A percentile compares a stretch with the other conserved stretches of the same genome.
Conservation (phyloP, 352 stramenopile species). For the Pythium aristosporum region DNA sequence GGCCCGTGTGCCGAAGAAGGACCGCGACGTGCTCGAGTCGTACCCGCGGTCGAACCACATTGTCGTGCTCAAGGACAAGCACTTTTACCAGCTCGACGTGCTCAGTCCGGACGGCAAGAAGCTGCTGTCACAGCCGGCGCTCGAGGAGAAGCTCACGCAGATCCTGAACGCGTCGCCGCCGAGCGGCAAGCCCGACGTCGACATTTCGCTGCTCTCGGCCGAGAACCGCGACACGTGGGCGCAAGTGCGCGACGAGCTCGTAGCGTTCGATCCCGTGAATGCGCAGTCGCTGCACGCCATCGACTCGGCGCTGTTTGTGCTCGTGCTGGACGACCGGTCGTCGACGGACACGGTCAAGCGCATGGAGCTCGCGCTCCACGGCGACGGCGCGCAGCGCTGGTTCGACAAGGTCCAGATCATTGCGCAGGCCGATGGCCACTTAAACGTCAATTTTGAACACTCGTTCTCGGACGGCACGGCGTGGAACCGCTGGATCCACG, state of each 20-base stretch:
- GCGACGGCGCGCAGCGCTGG: slow-evolving; percentile 83
- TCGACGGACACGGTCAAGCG: slow-evolving; percentile 67
- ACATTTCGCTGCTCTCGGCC: slow-evolving; percentile 77
- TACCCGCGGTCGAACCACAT: slow-evolving; percentile 84
- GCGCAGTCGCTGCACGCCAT: slow-evolving; percentile 70
- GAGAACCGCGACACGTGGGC: slow-evolving; percentile 88
- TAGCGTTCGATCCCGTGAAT: slow-evolving; percentile 69
- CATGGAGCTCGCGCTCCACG: slow-evolving; percentile 82
- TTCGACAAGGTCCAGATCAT: slow-evolving; percentile 94
- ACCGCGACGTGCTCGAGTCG: slow-evolving; percentile 74
- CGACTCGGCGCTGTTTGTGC: slow-evolving; percentile 88
- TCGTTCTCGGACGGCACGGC: slow-evolving; percentile 92
- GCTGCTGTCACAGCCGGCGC: slow-evolving; percentile 65
- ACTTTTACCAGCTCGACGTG: slow-evolving; percentile 84
- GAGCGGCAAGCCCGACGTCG: slow-evolving; percentile 45
- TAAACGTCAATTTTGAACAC: slow-evolving; percentile 95
- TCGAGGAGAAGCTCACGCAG: slow-evolving; percentile 61
- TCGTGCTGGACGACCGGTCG: slow-evolving; percentile 84
- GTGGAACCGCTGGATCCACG: slow-evolving; percentile 92
- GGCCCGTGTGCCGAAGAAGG: slow-evolving; percentile 71
- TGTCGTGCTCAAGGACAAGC: slow-evolving; percentile 84
- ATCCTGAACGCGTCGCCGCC: slow-evolving; percentile 52
- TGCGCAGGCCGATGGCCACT: slow-evolving; percentile 73
- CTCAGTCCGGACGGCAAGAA: slow-evolving; percentile 82
- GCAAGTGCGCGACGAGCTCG: slow-evolving; percentile 65